phyloP scores from a whole-genome alignment of 768 basidiomycete species.

The Strobilomyces echinocephalus region DNA sequence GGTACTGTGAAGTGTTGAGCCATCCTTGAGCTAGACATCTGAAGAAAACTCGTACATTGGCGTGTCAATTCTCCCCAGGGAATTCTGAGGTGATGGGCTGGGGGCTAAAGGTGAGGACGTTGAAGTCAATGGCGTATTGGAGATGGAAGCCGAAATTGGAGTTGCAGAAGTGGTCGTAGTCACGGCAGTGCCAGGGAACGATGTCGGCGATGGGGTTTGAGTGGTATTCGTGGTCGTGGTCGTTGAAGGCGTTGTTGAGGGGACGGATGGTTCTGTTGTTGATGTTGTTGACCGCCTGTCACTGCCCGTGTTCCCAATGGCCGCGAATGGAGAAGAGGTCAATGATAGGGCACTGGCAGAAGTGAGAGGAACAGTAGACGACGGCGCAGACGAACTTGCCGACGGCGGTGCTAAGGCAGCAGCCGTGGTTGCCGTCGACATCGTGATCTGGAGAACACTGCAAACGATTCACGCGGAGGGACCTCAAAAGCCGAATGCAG shows the following conservation, averaged over 20 bases:
- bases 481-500: neutral
- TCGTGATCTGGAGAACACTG: slow-evolving; percentile 12
- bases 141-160: slow-evolving; percentile 14
- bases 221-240: slow-evolving; percentile 7
- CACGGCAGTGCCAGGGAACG: slow-evolving; percentile 7
- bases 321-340: slow-evolving; percentile 14
- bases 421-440: slow-evolving; percentile 10
- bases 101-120: slow-evolving; percentile 7
- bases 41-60: slow-evolving; percentile 25
- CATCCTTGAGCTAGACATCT: neutral
- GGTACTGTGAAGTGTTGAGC: slow-evolving; percentile 37
- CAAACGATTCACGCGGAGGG: slow-evolving; percentile 14
- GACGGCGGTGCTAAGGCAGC: slow-evolving; percentile 10
- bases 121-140: slow-evolving; percentile 11
- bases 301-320: slow-evolving; percentile 15
- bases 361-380: slow-evolving; percentile 4
- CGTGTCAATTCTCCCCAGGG: slow-evolving; percentile 4
- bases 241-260: slow-evolving; percentile 18
- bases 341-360: slow-evolving; percentile 5
- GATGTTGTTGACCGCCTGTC: slow-evolving; percentile 18
- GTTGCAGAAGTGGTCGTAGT: slow-evolving; percentile 12
- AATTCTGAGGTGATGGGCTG: slow-evolving; percentile 3
- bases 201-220: slow-evolving; percentile 9
- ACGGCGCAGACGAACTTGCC: slow-evolving; percentile 10
- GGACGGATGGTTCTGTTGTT: slow-evolving; percentile 16